These are phyloP conservation scores for Ganoderma multipileum DNA, from an alignment of 1,284 basidiomycete species.

Conservation along the genomic window DNA sequence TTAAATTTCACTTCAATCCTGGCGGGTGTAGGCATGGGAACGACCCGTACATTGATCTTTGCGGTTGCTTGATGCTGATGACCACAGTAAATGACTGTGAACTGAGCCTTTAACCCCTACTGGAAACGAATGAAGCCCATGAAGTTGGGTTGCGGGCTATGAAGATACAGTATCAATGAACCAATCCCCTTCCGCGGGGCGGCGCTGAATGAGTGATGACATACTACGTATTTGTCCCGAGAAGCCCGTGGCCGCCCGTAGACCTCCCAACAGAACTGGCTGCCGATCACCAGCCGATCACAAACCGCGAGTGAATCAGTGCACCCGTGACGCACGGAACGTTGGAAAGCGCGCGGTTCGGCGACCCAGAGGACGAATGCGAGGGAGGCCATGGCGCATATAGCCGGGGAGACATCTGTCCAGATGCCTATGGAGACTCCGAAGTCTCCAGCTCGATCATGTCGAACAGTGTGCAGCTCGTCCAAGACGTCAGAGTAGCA, in stretches of 20 bases:
- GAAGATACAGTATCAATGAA: neutral
- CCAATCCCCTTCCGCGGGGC: neutral
- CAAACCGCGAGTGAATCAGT: neutral
- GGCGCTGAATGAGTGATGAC: neutral
- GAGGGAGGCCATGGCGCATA: neutral
- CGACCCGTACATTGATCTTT: neutral
- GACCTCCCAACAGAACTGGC: neutral
- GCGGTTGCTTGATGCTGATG: neutral
- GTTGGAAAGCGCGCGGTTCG: neutral
- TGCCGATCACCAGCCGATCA: constrained; percentile 1
- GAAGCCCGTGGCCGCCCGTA: neutral
- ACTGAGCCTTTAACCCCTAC: neutral
- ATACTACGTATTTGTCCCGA: neutral
- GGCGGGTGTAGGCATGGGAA: neutral
- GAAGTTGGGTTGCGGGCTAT: neutral
- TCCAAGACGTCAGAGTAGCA: neutral
- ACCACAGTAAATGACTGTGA: neutral
- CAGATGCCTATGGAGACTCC: no score
- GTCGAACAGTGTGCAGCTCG: neutral
- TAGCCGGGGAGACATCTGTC: neutral
- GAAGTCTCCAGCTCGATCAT: neutral
- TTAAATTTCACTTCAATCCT: neutral
- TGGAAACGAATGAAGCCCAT: neutral
- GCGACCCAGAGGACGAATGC: neutral
- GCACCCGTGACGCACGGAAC: neutral